Base-by-base conservation (phyloP, 1,284 basidiomycete species). In the Coniophora puteana region DNA sequence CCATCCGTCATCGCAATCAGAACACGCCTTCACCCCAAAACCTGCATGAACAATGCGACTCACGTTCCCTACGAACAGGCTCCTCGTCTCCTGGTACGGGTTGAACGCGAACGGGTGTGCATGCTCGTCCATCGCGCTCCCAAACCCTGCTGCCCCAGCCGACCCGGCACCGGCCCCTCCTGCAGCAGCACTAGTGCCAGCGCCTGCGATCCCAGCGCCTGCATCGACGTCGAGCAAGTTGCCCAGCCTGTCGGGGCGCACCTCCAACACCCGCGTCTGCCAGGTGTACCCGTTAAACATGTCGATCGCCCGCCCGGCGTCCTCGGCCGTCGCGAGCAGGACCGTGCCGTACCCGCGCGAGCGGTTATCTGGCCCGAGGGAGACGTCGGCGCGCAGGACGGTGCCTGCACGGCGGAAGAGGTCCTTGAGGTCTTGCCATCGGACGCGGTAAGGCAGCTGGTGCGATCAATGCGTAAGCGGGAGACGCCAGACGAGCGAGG, bases 381-480 rank as follows among this genome's bases (percentile, higher is more conserved):
- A 89, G 38, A 96, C 92, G 58, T 97, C 95, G 6, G 95, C 94
- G 25, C 95, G 83, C 16, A 97, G 75, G 41, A 99, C 93, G 1
- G 93, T 95, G 35, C 95, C 95, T 2, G 93, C 89, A 51, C 90
- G 87, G 37, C 95, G 83, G 64, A 98, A 97, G 36, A 98, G 79
- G 62, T 98, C 95, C 58, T 99, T 98, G 50, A 99, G 79, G 66
- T 99, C 95, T 68, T 97, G 93, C 93, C 93, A 97, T 49, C 91
- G 82, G 22, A 93, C 91, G 49, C 90, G 78, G 67, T 93, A 93
- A 1, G 93, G 92, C 13, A 96, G 76, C 87, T 93, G 64, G 33
- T 50, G 48, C 31, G 49, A 44, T 29, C 22, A n/a, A n/a, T 30
- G 40, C 7, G n/a, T 31, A 14, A 31, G 17, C 33, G 13, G 17